These are phyloP conservation scores for Paspalum vaginatum DNA, from an alignment of 176 grass and related monocot genomes.

Conservation along the genomic window DNA sequence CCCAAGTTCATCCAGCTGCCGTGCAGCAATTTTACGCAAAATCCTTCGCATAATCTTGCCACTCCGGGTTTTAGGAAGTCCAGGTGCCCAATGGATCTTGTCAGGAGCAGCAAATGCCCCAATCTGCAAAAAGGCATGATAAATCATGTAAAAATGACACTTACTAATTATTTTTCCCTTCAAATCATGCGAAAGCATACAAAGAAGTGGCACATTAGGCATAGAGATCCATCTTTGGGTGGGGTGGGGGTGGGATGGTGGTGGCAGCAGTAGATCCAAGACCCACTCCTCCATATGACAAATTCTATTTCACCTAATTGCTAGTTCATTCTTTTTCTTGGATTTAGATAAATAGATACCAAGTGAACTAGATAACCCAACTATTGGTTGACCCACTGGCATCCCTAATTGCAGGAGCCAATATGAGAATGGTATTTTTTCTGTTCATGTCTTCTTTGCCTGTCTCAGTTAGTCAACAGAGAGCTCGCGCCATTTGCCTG, in stretches of 20 bases:
- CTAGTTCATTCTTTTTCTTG: conserved; percentile 2
- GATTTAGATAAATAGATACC: neutral
- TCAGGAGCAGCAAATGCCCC: conserved; percentile 97
- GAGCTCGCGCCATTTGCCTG: conserved; percentile 13
- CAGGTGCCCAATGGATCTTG: conserved; percentile 97
- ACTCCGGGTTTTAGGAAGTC: conserved; percentile 92
- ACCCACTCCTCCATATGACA: neutral
- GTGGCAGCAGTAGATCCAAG: neutral
- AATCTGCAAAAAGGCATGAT: conserved; percentile 59
- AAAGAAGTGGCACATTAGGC: neutral
- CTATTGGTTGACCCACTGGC: neutral
- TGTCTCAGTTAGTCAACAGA: conserved; percentile 6
- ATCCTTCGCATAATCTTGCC: conserved; percentile 99
- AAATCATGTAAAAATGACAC: conserved; percentile 23
- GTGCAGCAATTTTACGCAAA: conserved; percentile 83
- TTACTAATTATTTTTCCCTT: neutral
- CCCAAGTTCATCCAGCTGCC: conserved; percentile 85
- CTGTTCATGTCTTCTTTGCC: neutral
- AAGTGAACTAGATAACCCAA: conserved; percentile 2
- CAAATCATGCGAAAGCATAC: neutral
- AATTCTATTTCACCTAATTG: neutral
- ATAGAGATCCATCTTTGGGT: no score
- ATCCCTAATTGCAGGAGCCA: neutral
- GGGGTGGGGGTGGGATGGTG: no score
- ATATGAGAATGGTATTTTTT: conserved; percentile 4